Conservation (phyloP, 2,329 filamentous ascomycete species). For the Trichoderma lentiforme region DNA sequence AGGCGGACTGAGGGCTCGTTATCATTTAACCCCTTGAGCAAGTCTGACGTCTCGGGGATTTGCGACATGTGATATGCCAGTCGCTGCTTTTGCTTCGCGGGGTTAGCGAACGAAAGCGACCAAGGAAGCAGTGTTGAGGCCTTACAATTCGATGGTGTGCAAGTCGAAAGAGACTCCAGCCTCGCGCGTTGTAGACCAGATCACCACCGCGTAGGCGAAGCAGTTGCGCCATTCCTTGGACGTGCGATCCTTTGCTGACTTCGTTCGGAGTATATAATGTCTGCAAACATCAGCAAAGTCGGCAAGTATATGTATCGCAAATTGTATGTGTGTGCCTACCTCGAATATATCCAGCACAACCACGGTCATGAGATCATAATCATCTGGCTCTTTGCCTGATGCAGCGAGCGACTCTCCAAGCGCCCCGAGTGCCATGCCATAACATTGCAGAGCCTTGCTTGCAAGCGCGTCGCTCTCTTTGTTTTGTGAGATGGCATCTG, state of each 20-base stretch:
- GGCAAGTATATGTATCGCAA: neutral
- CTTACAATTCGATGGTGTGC: conserved; percentile 36
- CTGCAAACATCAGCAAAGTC: conserved; percentile 21
- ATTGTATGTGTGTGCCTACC: conserved; percentile 23
- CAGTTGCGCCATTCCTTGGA: conserved; percentile 41
- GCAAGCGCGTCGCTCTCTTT: neutral
- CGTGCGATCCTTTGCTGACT: conserved; percentile 30
- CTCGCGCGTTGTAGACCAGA: conserved; percentile 34
- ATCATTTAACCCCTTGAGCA: conserved; percentile 33
- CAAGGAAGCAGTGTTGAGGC: neutral
- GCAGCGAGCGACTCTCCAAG: conserved; percentile 32
- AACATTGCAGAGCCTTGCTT: conserved; percentile 32
- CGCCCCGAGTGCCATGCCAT: conserved; percentile 35
- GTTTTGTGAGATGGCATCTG: conserved; percentile 28
- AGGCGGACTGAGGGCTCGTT: conserved; percentile 26
- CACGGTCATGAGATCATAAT: conserved; percentile 40
- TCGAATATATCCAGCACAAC: conserved; percentile 42
- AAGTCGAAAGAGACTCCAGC: conserved; percentile 40
- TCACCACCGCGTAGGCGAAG: conserved; percentile 35
- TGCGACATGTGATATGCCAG: conserved; percentile 22
- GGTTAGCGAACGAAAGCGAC: neutral
- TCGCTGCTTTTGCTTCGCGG: neutral
- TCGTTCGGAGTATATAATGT: conserved; percentile 32
- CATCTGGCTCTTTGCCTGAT: conserved; percentile 35
- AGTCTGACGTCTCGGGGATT: conserved; percentile 29